phyloP scores from a whole-genome alignment of 1,139 yeast genomes.

The Diutina rugosa region DNA sequence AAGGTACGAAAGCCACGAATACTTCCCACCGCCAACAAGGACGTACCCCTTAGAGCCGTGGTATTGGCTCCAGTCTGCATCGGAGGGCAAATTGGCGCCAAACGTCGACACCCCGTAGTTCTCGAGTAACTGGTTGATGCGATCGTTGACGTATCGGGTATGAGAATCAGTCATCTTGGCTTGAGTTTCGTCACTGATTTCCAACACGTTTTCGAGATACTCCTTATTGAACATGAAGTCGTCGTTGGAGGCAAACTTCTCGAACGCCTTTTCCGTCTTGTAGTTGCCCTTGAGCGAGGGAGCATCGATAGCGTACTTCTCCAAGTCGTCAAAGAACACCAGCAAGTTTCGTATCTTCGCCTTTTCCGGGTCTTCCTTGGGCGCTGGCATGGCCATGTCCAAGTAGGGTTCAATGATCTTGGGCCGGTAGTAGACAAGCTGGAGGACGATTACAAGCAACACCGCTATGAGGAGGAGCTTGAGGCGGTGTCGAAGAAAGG shows the following conservation, averaged over 20 bases:
- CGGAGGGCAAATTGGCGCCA: slow-evolving; percentile 21
- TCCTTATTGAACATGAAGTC: slow-evolving; percentile 22
- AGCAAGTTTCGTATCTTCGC: not conserved
- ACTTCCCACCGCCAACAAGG: slow-evolving; percentile 31
- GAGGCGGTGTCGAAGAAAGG: not conserved
- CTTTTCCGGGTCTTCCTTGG: not conserved
- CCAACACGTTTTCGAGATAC: slow-evolving; percentile 26
- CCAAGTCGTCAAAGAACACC: slow-evolving; percentile 5
- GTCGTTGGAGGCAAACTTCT: slow-evolving; percentile 10
- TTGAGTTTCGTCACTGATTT: slow-evolving; percentile 19
- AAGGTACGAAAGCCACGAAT: slow-evolving; percentile 31
- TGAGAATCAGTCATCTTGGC: slow-evolving; percentile 22
- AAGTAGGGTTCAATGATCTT: not conserved
- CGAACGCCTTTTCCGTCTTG: slow-evolving; percentile 15
- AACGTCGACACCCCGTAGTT: slow-evolving; percentile 21
- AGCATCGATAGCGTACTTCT: slow-evolving; percentile 5
- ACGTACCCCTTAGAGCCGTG: slow-evolving; percentile 27
- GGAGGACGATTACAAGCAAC: not conserved
- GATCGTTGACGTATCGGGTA: slow-evolving; percentile 16
- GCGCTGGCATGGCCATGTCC: not conserved
- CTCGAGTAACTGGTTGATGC: slow-evolving; percentile 18
- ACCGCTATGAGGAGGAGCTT: not conserved
- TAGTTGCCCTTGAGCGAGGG: slow-evolving; percentile 19
- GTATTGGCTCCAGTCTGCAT: slow-evolving; percentile 24
- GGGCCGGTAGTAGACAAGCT: not conserved